These are phyloP conservation scores for Populus euphratica DNA, from an alignment of 345 rosid genomes.

Conservation along the genomic window DNA sequence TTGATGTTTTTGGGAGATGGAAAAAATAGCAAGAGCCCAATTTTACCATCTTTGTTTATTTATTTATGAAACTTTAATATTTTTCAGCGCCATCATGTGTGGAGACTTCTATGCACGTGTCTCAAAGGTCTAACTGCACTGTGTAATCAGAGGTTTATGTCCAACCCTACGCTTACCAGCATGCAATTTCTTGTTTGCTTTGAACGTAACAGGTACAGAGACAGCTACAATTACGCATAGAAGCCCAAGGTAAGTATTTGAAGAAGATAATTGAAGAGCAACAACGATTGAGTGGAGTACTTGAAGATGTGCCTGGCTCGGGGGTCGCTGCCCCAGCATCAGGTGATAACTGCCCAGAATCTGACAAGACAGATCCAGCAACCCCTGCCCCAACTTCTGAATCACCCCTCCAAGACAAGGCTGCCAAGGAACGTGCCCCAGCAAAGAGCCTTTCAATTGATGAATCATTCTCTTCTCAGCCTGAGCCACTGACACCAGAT, in stretches of 20 bases:
- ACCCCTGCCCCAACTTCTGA: constrained; percentile 88
- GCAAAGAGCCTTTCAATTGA: constrained; percentile 79
- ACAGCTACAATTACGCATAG: constrained; percentile 93
- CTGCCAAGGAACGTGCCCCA: constrained; percentile 51
- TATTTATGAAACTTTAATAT: background rate
- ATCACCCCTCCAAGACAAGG: constrained; percentile 65
- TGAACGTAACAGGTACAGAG: constrained; percentile 73
- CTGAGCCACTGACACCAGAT: constrained; percentile 87
- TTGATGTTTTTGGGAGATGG: background rate
- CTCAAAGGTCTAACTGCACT: background rate
- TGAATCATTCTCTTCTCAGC: constrained; percentile 77
- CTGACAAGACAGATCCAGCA: constrained; percentile 77
- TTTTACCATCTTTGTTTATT: background rate
- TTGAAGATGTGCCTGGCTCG: constrained; percentile 49
- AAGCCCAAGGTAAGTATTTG: constrained; percentile 94
- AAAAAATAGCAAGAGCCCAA: background rate
- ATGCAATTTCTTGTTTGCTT: constrained; percentile 2
- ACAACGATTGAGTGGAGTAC: constrained; percentile 71
- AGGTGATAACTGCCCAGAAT: constrained; percentile 46
- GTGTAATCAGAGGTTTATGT: background rate
- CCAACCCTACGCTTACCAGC: background rate
- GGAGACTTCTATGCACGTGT: background rate
- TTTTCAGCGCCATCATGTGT: background rate
- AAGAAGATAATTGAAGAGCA: constrained; percentile 99
- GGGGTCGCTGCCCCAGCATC: constrained; percentile 40